Conservation (phyloP, 306 rosid genomes). For the Cucumis cinereus region DNA sequence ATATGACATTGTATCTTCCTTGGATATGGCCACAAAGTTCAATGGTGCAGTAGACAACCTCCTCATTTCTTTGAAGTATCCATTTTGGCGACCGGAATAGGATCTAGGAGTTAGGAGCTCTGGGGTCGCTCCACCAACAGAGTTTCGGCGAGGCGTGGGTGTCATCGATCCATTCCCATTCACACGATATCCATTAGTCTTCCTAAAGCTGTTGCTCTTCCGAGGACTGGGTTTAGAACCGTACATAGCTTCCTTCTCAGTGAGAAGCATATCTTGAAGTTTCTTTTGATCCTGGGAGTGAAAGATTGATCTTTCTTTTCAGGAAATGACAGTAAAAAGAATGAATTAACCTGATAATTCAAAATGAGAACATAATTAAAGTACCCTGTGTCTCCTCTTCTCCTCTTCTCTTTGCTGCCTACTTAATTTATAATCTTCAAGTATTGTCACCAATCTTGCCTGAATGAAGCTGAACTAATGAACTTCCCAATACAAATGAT, state of each 20-base stretch:
- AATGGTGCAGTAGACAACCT: conserved; percentile 77
- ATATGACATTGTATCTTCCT: conserved; percentile 87
- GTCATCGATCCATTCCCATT: conserved; percentile 86
- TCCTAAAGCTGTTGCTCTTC: conserved; percentile 69
- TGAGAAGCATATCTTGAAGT: conserved; percentile 83
- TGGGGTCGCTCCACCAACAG: conserved; percentile 54
- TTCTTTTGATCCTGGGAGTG: conserved; percentile 78
- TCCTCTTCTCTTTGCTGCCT: conserved; percentile 82
- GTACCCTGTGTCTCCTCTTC: conserved; percentile 67
- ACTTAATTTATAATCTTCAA: conserved; percentile 83
- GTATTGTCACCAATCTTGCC: conserved; percentile 69
- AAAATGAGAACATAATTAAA: background rate
- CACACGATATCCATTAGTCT: conserved; percentile 52
- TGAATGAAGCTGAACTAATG: conserved; percentile 14
- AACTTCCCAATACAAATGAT: conserved; percentile 1
- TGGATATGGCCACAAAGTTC: conserved; percentile 73
- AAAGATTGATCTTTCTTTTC: background rate
- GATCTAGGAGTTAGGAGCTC: conserved; percentile 82
- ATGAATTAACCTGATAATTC: background rate
- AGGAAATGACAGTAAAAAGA: background rate
- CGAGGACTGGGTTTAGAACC: conserved; percentile 96
- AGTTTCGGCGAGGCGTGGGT: conserved; percentile 82
- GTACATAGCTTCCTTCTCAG: conserved; percentile 76
- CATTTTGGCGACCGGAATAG: conserved; percentile 82
- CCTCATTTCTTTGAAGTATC: conserved; percentile 74